Evolutionary conservation across 192 early-diverging fungal species (phyloP).

Genomic region (Helicostylum pulchrum): DNA sequence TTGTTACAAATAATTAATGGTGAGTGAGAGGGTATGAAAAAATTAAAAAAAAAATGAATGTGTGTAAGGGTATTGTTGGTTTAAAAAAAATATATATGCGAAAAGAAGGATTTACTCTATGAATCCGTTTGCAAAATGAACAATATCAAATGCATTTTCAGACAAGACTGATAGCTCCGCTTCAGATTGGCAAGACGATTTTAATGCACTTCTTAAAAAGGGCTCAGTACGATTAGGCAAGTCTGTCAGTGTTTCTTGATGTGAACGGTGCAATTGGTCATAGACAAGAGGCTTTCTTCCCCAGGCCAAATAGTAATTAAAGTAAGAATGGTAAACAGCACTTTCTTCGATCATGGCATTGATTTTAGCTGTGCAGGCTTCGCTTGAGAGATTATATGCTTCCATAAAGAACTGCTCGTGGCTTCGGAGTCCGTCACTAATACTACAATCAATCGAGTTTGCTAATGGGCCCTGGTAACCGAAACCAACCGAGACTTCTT

Average conservation of each 20-base stretch:
- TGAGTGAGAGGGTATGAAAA: background rate
- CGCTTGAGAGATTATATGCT: background rate
- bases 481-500: slow-evolving; percentile 9
- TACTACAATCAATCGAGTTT: background rate
- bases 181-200: background rate
- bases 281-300: slow-evolving; percentile 8
- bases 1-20: slow-evolving; percentile 1
- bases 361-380: background rate
- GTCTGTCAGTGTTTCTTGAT: background rate
- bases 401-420: slow-evolving; percentile 7
- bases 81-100: background rate
- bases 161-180: background rate
- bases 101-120: background rate
- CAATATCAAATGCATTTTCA: slow-evolving; percentile 15
- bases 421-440: background rate
- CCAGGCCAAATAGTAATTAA: slow-evolving; percentile 12
- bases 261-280: background rate
- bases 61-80: slow-evolving; percentile 1
- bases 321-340: slow-evolving; percentile 1
- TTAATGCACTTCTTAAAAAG: background rate
- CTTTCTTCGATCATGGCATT: slow-evolving; percentile 4
- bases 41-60: background rate
- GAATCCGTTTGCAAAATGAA: slow-evolving; percentile 6
- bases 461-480: slow-evolving; percentile 4
- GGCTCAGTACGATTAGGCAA: background rate